Conservation (phyloP, 495 filamentous ascomycete genomes). For the Hypoxylon crocopeplum region DNA sequence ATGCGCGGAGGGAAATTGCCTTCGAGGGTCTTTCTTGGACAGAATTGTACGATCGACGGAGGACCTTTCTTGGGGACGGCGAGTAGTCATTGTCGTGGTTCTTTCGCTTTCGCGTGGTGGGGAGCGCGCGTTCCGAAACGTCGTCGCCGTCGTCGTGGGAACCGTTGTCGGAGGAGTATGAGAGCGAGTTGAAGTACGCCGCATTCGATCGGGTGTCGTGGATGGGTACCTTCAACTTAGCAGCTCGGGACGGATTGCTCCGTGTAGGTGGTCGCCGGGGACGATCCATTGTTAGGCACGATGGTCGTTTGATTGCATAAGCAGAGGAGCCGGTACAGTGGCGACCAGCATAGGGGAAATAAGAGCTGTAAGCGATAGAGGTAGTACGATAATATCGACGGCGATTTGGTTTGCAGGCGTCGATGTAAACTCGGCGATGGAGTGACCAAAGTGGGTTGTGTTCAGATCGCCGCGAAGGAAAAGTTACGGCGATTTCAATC, state of each 20-base stretch:
- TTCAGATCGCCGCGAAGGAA: slow-evolving; percentile 1
- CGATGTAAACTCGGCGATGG: neutral
- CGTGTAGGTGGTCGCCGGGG: slow-evolving; percentile 24
- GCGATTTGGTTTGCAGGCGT: neutral
- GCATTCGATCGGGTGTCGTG: slow-evolving; percentile 30
- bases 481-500: slow-evolving; percentile 9
- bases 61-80: neutral
- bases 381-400: neutral
- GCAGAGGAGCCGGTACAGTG: neutral
- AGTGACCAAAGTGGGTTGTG: neutral
- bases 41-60: slow-evolving; percentile 5
- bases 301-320: slow-evolving; percentile 16
- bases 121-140: neutral
- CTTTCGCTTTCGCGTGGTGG: slow-evolving; percentile 28
- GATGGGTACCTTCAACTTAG: slow-evolving; percentile 33
- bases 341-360: neutral
- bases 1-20: slow-evolving; percentile 3
- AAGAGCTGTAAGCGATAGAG: neutral
- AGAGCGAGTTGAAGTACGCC: slow-evolving; percentile 20
- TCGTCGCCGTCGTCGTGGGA: slow-evolving; percentile 10
- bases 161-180: slow-evolving; percentile 2
- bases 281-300: slow-evolving; percentile 27
- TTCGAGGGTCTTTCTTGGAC: neutral
- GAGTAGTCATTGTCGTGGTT: slow-evolving; percentile 8
- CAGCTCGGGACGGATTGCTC: slow-evolving; percentile 33